phyloP scores from a whole-genome alignment of 805 yeast genomes.

The Yarrowia hollandica region DNA sequence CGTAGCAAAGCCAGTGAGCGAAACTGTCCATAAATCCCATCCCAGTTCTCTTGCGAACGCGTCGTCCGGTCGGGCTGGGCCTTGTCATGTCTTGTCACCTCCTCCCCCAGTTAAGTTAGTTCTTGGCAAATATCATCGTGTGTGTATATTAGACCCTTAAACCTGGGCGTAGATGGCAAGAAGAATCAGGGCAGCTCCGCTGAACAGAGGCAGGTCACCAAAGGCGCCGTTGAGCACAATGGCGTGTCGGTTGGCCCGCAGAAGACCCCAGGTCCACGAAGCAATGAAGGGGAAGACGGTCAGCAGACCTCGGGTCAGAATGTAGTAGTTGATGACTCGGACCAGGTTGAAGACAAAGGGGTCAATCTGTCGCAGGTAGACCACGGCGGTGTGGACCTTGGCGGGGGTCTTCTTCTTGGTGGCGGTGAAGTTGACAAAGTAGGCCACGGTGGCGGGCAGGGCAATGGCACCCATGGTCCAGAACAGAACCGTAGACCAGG shows the following conservation, averaged over 20 bases:
- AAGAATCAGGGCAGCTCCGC: conserved; percentile 38
- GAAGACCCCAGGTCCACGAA: conserved; percentile 29
- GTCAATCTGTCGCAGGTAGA: conserved; percentile 45
- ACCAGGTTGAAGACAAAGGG: conserved; percentile 55
- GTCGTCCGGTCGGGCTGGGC: too few relatives aligned
- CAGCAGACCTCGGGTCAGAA: conserved; percentile 35
- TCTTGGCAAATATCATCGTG: too few relatives aligned
- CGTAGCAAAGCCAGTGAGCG: conserved; percentile 10
- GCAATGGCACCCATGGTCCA: conserved; percentile 36
- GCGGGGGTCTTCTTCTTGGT: conserved; percentile 29
- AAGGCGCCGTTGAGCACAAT: conserved; percentile 35
- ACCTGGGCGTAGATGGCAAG: conserved; percentile 44
- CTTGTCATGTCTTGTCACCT: too few relatives aligned
- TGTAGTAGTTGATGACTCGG: conserved; percentile 48
- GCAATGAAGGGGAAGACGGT: conserved; percentile 32
- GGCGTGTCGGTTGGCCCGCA: conserved; percentile 29
- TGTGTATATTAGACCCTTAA: neutral
- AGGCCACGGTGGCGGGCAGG: conserved; percentile 39
- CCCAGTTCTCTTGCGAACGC: too few relatives aligned
- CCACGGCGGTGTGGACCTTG: conserved; percentile 29
- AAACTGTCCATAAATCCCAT: too few relatives aligned
- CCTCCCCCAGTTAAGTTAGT: too few relatives aligned
- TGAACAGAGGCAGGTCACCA: conserved; percentile 43
- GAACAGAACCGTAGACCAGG: conserved; percentile 38
- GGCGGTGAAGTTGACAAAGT: conserved; percentile 42